These are phyloP conservation scores for Russula foetens DNA, from an alignment of 768 basidiomycete species.

Conservation along the genomic window DNA sequence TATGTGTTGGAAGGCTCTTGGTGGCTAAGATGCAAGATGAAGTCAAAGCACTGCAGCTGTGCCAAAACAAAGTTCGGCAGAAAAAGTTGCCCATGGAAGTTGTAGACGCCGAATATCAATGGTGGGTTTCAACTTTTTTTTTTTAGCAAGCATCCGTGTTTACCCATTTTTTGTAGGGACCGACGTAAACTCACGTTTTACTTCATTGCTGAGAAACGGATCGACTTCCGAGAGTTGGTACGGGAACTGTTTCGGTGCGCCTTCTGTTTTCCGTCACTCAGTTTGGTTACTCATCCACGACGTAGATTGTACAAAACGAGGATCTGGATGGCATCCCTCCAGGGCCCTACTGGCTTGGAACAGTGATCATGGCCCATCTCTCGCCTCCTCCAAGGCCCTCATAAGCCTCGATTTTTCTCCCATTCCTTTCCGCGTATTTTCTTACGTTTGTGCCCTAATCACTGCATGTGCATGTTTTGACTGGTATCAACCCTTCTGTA, in stretches of 20 bases:
- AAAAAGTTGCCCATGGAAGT: conserved; percentile 98
- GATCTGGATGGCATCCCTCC: conserved; percentile 90
- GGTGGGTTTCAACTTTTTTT: conserved; percentile 40
- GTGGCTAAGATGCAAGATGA: conserved; percentile 85
- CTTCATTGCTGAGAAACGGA: conserved; percentile 91
- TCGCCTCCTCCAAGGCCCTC: background rate
- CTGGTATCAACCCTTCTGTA: conserved; percentile 5
- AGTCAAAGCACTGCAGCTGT: conserved; percentile 82
- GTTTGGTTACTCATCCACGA: background rate
- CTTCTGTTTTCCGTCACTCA: background rate
- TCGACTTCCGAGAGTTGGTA: conserved; percentile 94
- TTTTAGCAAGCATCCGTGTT: background rate
- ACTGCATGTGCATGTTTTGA: conserved; percentile 4
- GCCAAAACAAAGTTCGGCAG: conserved; percentile 85
- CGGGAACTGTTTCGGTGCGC: conserved; percentile 84
- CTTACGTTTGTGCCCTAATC: conserved; percentile 2
- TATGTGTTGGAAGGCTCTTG: conserved; percentile 44
- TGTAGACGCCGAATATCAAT: conserved; percentile 97
- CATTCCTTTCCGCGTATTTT: background rate
- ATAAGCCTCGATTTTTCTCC: background rate
- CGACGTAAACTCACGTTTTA: conserved; percentile 98
- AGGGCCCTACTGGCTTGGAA: conserved; percentile 38
- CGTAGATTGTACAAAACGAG: conserved; percentile 85
- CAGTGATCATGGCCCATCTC: conserved; percentile 28
- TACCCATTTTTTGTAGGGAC: conserved; percentile 49